Conservation (phyloP, 176 grass and related monocot species). For the Oryza glumipatula region DNA sequence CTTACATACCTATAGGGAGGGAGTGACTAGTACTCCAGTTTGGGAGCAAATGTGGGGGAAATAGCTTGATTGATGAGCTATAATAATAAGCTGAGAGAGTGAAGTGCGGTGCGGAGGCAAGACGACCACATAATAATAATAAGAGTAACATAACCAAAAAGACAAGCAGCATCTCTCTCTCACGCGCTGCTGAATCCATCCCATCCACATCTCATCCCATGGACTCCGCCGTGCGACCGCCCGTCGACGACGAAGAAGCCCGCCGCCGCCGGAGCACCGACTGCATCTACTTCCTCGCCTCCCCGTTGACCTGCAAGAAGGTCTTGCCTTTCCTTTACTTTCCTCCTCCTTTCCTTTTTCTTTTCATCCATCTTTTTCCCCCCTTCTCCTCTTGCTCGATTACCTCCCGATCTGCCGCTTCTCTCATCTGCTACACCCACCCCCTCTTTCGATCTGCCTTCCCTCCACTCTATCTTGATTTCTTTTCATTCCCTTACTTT, state of each 20-base stretch:
- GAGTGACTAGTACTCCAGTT: too few relatives aligned
- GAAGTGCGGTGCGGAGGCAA: too few relatives aligned
- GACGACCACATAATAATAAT: too few relatives aligned
- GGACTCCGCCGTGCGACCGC: conserved; percentile 44
- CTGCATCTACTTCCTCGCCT: conserved; percentile 78
- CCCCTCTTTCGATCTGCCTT: background rate
- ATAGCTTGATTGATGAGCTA: too few relatives aligned
- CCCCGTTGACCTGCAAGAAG: conserved; percentile 79
- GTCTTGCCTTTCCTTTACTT: conserved; percentile 8
- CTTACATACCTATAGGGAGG: too few relatives aligned
- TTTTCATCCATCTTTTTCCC: background rate
- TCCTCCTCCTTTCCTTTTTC: background rate
- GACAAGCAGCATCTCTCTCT: too few relatives aligned
- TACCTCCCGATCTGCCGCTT: background rate
- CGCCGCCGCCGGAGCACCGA: conserved; percentile 52
- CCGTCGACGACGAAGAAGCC: conserved; percentile 49
- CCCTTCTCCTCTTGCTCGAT: background rate
- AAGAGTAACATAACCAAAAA: too few relatives aligned
- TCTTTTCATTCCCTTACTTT: background rate
- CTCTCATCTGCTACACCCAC: background rate
- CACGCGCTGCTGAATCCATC: background rate
- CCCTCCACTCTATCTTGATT: background rate
- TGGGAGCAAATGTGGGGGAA: too few relatives aligned
- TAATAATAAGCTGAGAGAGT: too few relatives aligned
- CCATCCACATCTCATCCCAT: background rate